Base-by-base conservation (phyloP, 2,329 filamentous ascomycete genomes). In the Huntiella omanensis region DNA sequence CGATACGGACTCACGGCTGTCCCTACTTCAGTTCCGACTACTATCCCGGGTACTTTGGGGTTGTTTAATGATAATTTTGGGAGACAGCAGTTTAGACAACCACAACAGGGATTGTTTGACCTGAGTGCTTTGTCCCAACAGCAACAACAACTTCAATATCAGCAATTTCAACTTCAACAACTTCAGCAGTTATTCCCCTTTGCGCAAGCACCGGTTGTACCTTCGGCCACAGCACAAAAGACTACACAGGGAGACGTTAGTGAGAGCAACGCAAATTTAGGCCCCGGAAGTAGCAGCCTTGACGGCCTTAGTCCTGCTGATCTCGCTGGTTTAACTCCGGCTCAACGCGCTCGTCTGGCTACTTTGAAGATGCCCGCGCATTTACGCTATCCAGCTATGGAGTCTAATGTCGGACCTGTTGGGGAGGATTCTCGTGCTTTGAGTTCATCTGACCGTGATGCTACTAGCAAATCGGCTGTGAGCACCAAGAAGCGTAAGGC, bases 401-500 rank as follows among this genome's bases (percentile, higher is more conserved):
- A 13, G 6, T 73, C 70, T 35, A 71, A 71, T 28, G 69, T 67
- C 58, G 74, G 70, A 57, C 64, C 65, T 47, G 59, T 58, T 10
- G 69, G 68, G 52, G 67, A 67, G 51, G 68, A 67, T 52, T 64
- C 61, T 39, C 64, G 61, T 15, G 60, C 62, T 4, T 61, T 64
- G 44, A 77, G 76, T 8, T 82, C 78, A 2, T 77, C 78, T n/a
- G 77, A 74, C 28, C 15, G 11, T 50, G 61, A 58, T 40, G 56
- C 58, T 17, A 60, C 62, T 22, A 28, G 8, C 22, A 56, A 68
- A 17, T 67, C 66, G n/a, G 63, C 61, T 50, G 67, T 66, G 52
- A 55, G 59, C 48, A 68, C 61, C 51, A 69, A 77, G 54, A 86
- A 85, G 62, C 72, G 81, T 53, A 86, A 85, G 62, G 73, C 76